Base-by-base conservation (phyloP, 805 yeast species). In the Starmerella powellii region DNA sequence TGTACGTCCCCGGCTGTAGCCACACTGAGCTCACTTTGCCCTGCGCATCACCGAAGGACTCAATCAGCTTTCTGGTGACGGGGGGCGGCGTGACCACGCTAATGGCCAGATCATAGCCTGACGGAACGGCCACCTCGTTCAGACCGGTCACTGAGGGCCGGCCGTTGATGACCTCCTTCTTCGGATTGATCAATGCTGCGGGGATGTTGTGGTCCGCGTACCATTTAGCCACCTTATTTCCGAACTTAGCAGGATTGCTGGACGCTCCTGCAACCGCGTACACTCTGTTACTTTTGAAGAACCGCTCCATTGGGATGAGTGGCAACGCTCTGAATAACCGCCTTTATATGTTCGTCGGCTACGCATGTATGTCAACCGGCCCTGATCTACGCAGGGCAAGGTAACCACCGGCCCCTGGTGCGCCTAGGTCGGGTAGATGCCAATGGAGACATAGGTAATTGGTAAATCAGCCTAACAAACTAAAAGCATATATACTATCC, bases 1-100 rank as follows among this genome's bases (percentile, higher is more conserved):
- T 76, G 50, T 72, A 81, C 18, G 85, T 72, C 0, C 93, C 94
- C 0, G 94, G 94, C 55, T 83, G 94, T 50, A 80, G 76, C 94
- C 94, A 84, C 13, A 81, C 62, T 1, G 78, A 75, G 51, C 70
- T 71, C 13, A 80, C 61, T 1, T 50, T 44, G 2, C 48, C 49
- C 8, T 56, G 55, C 5, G 55, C 40, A 13, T 54, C 39, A 24
- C 59, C 52, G 44, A 72, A 60, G 13, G 65, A 65, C 10, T 65
- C 58, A 29, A 77, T 54, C 0, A 68, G 56, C 6, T 66, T 57
- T 15, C 68, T 62, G 1, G 85, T 73, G 3, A 78, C 70, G 0
- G 56, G 55, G 1, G 94, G 91, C 2, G 93, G 87, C 0, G 94
- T 82, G 40, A 83, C 74, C 32, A 84, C 77, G 24, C 84, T 76